Base-by-base conservation (phyloP, 2,329 filamentous ascomycete species). In the Botrytis cinerea region DNA sequence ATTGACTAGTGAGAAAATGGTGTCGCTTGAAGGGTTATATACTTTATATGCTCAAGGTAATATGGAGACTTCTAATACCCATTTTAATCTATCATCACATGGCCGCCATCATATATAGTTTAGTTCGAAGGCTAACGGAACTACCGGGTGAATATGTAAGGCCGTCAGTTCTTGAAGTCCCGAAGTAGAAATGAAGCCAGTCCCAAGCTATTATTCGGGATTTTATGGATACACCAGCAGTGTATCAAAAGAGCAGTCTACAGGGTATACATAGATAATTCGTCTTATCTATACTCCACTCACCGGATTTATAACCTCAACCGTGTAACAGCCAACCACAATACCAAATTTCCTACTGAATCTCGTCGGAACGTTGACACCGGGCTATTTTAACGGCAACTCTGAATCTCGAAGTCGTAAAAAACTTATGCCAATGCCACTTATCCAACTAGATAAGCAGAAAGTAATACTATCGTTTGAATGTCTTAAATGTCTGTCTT, bases 121-220 rank as follows among this genome's bases (percentile, higher is more conserved):
- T 43, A 51, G 16, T 43, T 69, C 18, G 48, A 57, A 38, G 46
- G 66, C 54, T 12, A 69, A 43, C 38, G 66, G 25, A 69, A 43
- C 6, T 69, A 28, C 18, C 48, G 66, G 48, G 54, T 43, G 10
- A 57, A 69, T 69, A 20, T 57, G 66, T 25, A 57, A 7, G 54
- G n/a, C 32, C 51, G 18, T 10, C 25, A 32, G 35, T 38, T 32
- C 12, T 32, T 32, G 4, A 16, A 66, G 46, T 14, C 20, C 32
- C 28, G 6, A 25, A 22, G 38, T 25, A 43, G 66, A 25, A 57
- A n/a, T 9, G 35, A 43, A 16, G n/a, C 35, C 38, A 2, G n/a
- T 18, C 25, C 46, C 64, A 68, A 43, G 61, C 16, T 64, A 22
- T 64, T n/a, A 45, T 22, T 63, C 18, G 28, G 38, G 51, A 28